These are phyloP conservation scores for Deuterostichococcus epilithicus DNA, from an alignment of 139 green algal species.

Conservation along the genomic window DNA sequence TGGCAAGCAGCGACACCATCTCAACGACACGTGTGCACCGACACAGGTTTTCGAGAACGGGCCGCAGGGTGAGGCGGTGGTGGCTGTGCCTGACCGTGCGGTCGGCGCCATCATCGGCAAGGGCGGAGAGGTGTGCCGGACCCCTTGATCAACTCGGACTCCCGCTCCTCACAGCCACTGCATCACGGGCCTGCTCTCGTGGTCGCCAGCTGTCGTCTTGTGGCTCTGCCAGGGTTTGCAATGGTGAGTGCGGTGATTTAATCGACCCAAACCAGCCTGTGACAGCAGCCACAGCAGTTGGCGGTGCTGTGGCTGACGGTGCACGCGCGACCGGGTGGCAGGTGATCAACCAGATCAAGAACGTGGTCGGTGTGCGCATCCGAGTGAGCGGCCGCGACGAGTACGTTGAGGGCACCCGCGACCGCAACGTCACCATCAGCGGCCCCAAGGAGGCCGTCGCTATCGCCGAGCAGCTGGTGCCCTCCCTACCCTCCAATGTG, in stretches of 20 bases:
- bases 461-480: conserved; percentile 17
- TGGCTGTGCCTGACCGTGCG: conserved; percentile 66
- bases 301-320: too few species aligned
- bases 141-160: too few species aligned
- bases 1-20: not conserved
- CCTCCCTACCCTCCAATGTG: too few species aligned
- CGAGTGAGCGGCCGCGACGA: conserved; percentile 57
- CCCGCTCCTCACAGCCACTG: too few species aligned
- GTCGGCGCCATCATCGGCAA: conserved; percentile 75
- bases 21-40: not conserved
- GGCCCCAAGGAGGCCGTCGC: conserved; percentile 29
- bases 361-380: conserved; percentile 53
- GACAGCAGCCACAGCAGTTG: not conserved
- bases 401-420: conserved; percentile 50
- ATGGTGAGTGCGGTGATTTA: too few species aligned
- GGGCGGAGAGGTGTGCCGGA: conserved; percentile 29
- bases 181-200: too few species aligned
- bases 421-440: conserved; percentile 55
- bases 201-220: too few species aligned
- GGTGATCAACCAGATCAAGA: conserved; percentile 72
- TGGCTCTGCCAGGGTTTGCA: too few species aligned
- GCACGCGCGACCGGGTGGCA: too few species aligned
- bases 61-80: conserved; percentile 33
- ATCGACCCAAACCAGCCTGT: too few species aligned
- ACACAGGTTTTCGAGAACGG: not conserved